A percentile compares a stretch with the other conserved stretches of the same genome.
Conservation (phyloP, 441 rosid genomes). For the Flueggea neowawraea region DNA sequence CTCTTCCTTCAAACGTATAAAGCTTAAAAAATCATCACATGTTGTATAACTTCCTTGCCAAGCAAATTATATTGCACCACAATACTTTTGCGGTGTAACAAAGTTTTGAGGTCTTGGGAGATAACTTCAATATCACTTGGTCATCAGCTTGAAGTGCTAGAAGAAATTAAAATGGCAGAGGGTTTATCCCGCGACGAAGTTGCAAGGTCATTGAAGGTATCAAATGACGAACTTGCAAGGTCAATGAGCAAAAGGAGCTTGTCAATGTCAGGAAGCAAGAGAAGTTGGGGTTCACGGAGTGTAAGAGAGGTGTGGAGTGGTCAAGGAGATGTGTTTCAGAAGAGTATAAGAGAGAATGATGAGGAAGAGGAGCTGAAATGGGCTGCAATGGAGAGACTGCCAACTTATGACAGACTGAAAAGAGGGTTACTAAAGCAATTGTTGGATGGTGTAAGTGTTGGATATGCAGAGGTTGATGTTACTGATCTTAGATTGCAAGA, state of each 20-base stretch:
- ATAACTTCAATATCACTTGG: too few species aligned
- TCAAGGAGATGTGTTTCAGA: slow-evolving; percentile 36
- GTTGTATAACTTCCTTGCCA: too few species aligned
- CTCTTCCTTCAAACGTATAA: background rate
- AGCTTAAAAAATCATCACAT: background rate
- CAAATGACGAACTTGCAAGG: slow-evolving; percentile 29
- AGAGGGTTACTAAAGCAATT: slow-evolving; percentile 42
- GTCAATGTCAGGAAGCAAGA: slow-evolving; percentile 26
- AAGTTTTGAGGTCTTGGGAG: too few species aligned
- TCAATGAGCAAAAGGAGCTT: slow-evolving; percentile 33
- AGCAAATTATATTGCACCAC: too few species aligned
- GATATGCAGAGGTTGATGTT: slow-evolving; percentile 45
- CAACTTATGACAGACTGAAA: slow-evolving; percentile 49
- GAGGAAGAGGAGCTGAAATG: slow-evolving; percentile 55
- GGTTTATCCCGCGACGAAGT: too few species aligned
- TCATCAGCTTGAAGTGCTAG: too few species aligned
- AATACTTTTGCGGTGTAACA: too few species aligned
- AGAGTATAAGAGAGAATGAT: slow-evolving; percentile 48
- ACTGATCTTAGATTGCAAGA: slow-evolving; percentile 37
- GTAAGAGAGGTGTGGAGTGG: slow-evolving; percentile 39
- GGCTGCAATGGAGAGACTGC: slow-evolving; percentile 69
- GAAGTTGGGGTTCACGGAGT: slow-evolving; percentile 42
- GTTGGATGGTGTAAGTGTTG: slow-evolving; percentile 36
- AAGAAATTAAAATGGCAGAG: too few species aligned
- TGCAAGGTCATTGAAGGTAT: too few species aligned